Percentiles rank a stretch among this genome's conserved stretches.
Evolutionary conservation across 352 stramenopile species (phyloP).

Genomic region (Saprolegnia diclina): DNA sequence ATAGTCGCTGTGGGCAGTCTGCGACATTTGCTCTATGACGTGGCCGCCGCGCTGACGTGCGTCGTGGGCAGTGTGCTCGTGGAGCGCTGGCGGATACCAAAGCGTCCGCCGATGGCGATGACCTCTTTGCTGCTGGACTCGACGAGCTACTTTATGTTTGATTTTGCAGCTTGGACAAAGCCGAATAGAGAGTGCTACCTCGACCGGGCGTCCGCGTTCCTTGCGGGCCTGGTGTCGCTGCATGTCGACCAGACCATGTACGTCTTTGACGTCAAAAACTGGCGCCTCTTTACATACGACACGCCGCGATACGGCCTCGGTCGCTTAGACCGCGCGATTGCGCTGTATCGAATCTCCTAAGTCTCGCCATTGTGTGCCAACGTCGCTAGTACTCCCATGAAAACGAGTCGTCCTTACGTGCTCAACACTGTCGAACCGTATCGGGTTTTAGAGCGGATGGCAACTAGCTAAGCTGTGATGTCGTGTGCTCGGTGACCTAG

Average conservation of each 20-base stretch:
- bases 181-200: neutral
- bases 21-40: neutral
- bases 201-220: neutral
- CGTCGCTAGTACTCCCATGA: too few species aligned
- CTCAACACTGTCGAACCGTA: too few species aligned
- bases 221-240: neutral
- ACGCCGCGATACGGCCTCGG: neutral
- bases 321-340: neutral
- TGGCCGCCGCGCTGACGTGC: neutral
- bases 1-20: neutral
- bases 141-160: constrained; percentile 7
- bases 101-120: neutral
- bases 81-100: neutral
- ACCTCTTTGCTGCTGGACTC: neutral
- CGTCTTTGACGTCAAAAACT: neutral
- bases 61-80: neutral
- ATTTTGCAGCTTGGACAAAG: neutral
- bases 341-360: neutral
- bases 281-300: neutral
- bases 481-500: too few species aligned
- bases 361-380: too few species aligned
- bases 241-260: neutral
- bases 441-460: too few species aligned
- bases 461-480: too few species aligned
- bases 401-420: too few species aligned